Evolutionary conservation across 202 grass and related monocot species (phyloP), one percentile per base, ranked within the genome.

Genomic region (Hordeum pubiflorum): DNA sequence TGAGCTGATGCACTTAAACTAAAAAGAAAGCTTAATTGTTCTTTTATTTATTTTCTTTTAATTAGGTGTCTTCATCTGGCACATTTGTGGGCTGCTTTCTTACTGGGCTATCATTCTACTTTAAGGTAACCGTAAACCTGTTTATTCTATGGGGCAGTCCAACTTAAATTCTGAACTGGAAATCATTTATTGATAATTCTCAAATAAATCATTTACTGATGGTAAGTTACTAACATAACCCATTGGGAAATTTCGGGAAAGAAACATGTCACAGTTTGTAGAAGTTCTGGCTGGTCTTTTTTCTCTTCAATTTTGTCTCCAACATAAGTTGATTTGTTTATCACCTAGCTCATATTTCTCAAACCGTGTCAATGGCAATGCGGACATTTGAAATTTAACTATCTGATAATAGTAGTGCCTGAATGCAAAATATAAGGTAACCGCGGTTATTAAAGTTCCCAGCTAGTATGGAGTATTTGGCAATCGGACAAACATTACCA

Each of bases 81-180:
- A 86, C 85, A 83, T 93, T 83, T 69, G 40, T 88, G 20, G 85
- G 85, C 5, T 86, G 83, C 72, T 85, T 90, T 83, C 59, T 90
- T 31, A 93, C 88, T 74, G 82, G 81, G 32, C 11, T 90, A 58
- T 90, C 88, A 68, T 93, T 93, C 73, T 90, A 88, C 65, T 64
- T 90, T 58, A 93, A 93, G 88, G 91, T 90, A 87, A 75, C 9
- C 15, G 44, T 31, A 66, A 65, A 46, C 2, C 41, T 80, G 18
- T 50, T 63, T 44, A 38, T 15, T 17, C 1, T 39, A 6, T 74
- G 59, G 33, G 58, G 57, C 8, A 54, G 7, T 69, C 39, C 10
- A 23, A 18, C 59, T 86, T 37, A 67, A 81, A 39, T 17, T 48
- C 27, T 59, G 10, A 36, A 44, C 2, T 8, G 14, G 8, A 10